A percentile compares a stretch with the other conserved stretches of the same genome.
Conservation (phyloP, 2,329 filamentous ascomycete species). For the Amauroascus niger region DNA sequence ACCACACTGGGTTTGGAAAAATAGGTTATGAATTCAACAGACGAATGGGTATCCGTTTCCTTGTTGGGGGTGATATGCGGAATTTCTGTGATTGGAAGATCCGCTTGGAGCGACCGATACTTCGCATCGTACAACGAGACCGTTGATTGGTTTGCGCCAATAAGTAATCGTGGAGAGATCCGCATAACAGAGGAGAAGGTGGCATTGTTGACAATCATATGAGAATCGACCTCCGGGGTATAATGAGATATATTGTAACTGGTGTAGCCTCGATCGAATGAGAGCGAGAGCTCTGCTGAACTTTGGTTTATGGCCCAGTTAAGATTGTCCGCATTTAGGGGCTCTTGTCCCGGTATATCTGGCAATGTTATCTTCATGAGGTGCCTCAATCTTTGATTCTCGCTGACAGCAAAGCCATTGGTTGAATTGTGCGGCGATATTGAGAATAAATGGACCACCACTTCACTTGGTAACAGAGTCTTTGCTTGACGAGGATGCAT, state of each 20-base stretch:
- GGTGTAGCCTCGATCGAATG: slow-evolving; percentile 33
- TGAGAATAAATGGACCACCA: slow-evolving; percentile 34
- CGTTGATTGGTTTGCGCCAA: slow-evolving; percentile 34
- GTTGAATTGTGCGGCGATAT: slow-evolving; percentile 25
- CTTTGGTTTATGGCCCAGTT: slow-evolving; percentile 36
- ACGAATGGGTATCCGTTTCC: slow-evolving; percentile 19
- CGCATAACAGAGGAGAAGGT: slow-evolving; percentile 36
- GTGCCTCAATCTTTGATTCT: slow-evolving; percentile 30
- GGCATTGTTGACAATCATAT: slow-evolving; percentile 31
- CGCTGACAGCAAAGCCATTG: slow-evolving; percentile 20
- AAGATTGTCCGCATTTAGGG: slow-evolving; percentile 21
- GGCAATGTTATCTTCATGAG: slow-evolving; percentile 31
- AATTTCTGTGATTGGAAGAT: slow-evolving; percentile 29
- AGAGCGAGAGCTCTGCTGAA: slow-evolving; percentile 33
- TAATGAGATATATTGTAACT: slow-evolving; percentile 38
- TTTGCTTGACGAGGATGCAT: slow-evolving; percentile 29
- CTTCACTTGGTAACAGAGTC: slow-evolving; percentile 27
- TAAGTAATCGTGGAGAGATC: slow-evolving; percentile 35
- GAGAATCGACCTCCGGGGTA: slow-evolving; percentile 30
- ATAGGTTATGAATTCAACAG: slow-evolving; percentile 35
- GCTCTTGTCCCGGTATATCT: slow-evolving; percentile 22
- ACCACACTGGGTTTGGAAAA: slow-evolving; percentile 37
- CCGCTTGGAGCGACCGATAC: slow-evolving; percentile 39
- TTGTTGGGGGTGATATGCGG: slow-evolving; percentile 21
- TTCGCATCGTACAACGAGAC: slow-evolving; percentile 40